A percentile compares a stretch with the other conserved stretches of the same genome.
These are phyloP conservation scores for Talaromyces nanjingensis DNA, from an alignment of 495 filamentous ascomycete genomes.

Conservation along the genomic window DNA sequence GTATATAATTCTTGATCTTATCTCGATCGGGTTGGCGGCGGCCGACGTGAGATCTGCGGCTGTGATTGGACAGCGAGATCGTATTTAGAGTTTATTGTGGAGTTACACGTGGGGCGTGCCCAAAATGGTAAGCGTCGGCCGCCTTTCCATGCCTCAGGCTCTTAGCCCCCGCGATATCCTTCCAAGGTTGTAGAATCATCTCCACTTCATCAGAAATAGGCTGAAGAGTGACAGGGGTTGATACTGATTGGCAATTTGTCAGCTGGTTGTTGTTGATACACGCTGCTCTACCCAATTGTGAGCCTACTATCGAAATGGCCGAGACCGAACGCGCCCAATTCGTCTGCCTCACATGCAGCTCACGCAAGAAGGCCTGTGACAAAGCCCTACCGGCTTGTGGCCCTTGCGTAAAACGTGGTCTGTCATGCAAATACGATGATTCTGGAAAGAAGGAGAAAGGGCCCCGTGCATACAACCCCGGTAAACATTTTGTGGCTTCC, in stretches of 20 bases:
- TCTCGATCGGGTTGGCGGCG: slow-evolving; percentile 4
- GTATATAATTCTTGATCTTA: background rate
- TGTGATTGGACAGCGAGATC: background rate
- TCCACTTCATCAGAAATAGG: background rate
- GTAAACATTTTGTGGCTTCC: slow-evolving; percentile 15
- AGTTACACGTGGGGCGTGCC: background rate
- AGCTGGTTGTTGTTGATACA: background rate
- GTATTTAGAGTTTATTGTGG: background rate
- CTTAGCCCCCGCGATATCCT: too few species aligned
- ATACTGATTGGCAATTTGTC: background rate
- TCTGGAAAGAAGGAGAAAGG: background rate
- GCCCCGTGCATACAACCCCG: slow-evolving; percentile 7
- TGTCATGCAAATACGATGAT: slow-evolving; percentile 15
- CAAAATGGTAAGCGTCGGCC: slow-evolving; percentile 2
- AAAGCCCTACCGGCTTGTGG: slow-evolving; percentile 27
- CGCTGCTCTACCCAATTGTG: background rate
- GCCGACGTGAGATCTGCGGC: background rate
- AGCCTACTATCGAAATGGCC: background rate
- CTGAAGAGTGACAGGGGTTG: background rate
- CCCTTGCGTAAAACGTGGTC: slow-evolving; percentile 18
- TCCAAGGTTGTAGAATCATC: background rate
- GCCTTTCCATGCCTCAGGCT: background rate
- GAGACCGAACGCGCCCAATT: background rate
- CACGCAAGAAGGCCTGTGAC: slow-evolving; percentile 32
- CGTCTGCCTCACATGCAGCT: slow-evolving; percentile 19